A percentile compares a stretch with the other conserved stretches of the same genome.
Evolutionary conservation across 2,329 filamentous ascomycete species (phyloP).

Genomic region (Fusarium sp.): DNA sequence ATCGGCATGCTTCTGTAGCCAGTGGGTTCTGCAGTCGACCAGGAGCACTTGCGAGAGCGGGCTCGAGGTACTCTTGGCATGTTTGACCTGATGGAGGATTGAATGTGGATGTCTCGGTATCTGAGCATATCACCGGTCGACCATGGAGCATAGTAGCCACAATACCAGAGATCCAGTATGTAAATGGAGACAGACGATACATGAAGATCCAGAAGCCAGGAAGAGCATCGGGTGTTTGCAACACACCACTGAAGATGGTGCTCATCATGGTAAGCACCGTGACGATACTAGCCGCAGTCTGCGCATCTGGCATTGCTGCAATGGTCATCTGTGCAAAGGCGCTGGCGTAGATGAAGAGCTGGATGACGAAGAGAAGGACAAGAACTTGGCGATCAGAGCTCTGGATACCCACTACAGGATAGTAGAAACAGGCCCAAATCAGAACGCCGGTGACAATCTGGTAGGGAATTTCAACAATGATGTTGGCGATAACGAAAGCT

Average conservation of each 20-base stretch:
- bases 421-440: slow-evolving; percentile 75
- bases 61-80: slow-evolving; percentile 71
- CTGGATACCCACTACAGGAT: slow-evolving; percentile 64
- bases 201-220: slow-evolving; percentile 83
- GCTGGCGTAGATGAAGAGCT: slow-evolving; percentile 76
- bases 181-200: slow-evolving; percentile 74
- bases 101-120: slow-evolving; percentile 71
- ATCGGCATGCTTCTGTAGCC: slow-evolving; percentile 68
- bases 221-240: slow-evolving; percentile 67
- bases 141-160: slow-evolving; percentile 72
- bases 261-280: slow-evolving; percentile 69
- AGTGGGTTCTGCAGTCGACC: slow-evolving; percentile 72
- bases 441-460: slow-evolving; percentile 72
- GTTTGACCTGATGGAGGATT: slow-evolving; percentile 70
- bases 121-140: slow-evolving; percentile 62
- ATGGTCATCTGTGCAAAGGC: slow-evolving; percentile 80
- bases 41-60: slow-evolving; percentile 60
- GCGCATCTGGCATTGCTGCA: slow-evolving; percentile 73
- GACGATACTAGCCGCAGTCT: slow-evolving; percentile 73
- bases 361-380: slow-evolving; percentile 71
- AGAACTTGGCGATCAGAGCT: slow-evolving; percentile 68
- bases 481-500: slow-evolving; percentile 76
- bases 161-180: slow-evolving; percentile 75
- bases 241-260: slow-evolving; percentile 71
- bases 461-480: slow-evolving; percentile 78